These are phyloP conservation scores for Dendrobium chrysotoxum DNA, from an alignment of 106 monocot species.

Conservation along the genomic window DNA sequence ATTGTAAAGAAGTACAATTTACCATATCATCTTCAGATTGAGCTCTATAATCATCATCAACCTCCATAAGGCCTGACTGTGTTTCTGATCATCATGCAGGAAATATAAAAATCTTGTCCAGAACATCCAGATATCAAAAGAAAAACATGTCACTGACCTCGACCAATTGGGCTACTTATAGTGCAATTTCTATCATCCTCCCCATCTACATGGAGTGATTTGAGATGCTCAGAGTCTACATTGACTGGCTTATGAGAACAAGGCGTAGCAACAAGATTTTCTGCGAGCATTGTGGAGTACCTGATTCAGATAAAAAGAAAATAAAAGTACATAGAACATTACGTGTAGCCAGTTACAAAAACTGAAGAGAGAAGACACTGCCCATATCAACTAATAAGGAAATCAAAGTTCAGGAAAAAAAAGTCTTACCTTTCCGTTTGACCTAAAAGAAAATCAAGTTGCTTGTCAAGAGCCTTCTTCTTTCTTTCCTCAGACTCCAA, in stretches of 20 bases:
- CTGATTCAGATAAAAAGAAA: constrained; percentile 20
- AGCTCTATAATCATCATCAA: constrained; percentile 52
- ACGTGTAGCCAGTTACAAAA: background rate
- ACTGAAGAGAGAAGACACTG: background rate
- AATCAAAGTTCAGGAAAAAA: background rate
- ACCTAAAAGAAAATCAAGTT: constrained; percentile 96
- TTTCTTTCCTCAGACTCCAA: constrained; percentile 89
- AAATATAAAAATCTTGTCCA: background rate
- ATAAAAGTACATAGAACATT: background rate
- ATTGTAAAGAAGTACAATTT: constrained; percentile 10
- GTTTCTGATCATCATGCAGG: constrained; percentile 32
- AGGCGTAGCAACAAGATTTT: constrained; percentile 76
- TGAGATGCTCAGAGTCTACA: constrained; percentile 14
- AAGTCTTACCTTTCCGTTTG: constrained; percentile 83
- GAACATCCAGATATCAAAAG: background rate
- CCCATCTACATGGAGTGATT: constrained; percentile 18
- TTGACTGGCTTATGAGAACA: constrained; percentile 2
- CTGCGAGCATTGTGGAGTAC: constrained; percentile 96
- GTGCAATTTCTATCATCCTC: constrained; percentile 14
- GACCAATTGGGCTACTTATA: constrained; percentile 11
- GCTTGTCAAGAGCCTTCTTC: constrained; percentile 96
- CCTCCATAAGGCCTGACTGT: constrained; percentile 32
- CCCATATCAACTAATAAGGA: background rate
- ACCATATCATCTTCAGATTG: constrained; percentile 73
- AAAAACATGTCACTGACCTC: constrained; percentile 14